phyloP scores from a whole-genome alignment of 805 yeast genomes.

The Ogataea paradorogensis region DNA sequence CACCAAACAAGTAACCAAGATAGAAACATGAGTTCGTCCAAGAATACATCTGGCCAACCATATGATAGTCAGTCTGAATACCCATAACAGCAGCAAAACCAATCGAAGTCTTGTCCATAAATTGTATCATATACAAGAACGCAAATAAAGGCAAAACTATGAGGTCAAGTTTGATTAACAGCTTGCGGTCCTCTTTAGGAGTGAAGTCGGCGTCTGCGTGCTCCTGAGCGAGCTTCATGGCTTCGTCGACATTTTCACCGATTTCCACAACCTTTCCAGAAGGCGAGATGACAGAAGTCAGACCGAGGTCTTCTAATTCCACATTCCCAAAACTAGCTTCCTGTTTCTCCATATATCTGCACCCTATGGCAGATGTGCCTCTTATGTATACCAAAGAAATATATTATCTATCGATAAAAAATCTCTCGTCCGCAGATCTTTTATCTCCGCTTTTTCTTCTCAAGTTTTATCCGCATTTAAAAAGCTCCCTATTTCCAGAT shows the following conservation, averaged over 20 bases:
- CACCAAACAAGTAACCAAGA: constrained; percentile 47
- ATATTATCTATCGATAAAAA: not conserved
- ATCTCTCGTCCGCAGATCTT: not conserved
- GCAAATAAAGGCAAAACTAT: constrained; percentile 22
- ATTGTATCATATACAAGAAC: constrained; percentile 21
- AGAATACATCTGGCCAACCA: constrained; percentile 43
- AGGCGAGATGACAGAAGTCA: constrained; percentile 2
- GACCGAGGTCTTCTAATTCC: not conserved
- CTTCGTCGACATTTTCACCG: constrained; percentile 13
- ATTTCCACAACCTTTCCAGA: constrained; percentile 6
- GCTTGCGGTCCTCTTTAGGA: constrained; percentile 13
- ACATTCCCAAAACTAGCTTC: not conserved
- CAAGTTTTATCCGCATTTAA: not conserved
- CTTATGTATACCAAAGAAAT: not conserved
- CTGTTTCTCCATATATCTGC: not conserved
- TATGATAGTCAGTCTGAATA: constrained; percentile 43
- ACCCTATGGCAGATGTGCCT: not conserved
- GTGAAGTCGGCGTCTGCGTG: constrained; percentile 11
- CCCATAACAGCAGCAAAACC: constrained; percentile 42
- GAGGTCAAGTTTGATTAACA: constrained; percentile 20
- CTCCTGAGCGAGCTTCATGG: constrained; percentile 16
- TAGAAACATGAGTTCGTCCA: constrained; percentile 53
- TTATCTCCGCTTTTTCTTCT: not conserved
- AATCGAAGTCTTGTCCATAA: constrained; percentile 24
- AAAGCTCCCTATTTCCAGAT: not conserved